Evolutionary conservation across 2,329 filamentous ascomycete genomes (phyloP).

Genomic region (Alternaria tenuissima): DNA sequence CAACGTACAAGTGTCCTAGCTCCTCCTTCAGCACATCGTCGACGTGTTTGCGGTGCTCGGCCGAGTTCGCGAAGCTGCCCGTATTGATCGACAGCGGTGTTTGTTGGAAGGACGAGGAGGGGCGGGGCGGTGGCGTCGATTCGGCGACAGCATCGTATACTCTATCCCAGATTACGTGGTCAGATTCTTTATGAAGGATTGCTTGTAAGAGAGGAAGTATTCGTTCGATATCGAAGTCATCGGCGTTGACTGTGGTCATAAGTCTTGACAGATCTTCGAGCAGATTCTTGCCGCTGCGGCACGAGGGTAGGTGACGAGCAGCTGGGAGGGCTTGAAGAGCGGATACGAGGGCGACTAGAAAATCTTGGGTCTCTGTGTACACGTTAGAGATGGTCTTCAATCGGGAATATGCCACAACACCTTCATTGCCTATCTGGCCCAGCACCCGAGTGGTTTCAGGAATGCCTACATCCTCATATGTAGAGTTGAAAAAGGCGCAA

Average conservation of each 20-base stretch:
- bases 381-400: background rate
- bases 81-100: background rate
- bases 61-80: background rate
- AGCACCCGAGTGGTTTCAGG: background rate
- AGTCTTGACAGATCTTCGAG: background rate
- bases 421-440: background rate
- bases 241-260: background rate
- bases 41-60: background rate
- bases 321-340: background rate
- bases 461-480: background rate
- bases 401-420: background rate
- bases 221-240: background rate
- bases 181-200: background rate
- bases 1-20: background rate
- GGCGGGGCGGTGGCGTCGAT: background rate
- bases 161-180: background rate
- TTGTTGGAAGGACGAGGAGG: background rate
- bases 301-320: background rate
- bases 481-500: slow-evolving; percentile 13
- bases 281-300: background rate
- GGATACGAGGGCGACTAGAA: background rate
- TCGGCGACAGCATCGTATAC: background rate
- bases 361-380: background rate
- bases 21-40: background rate
- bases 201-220: background rate